Evolutionary conservation across 805 yeast genomes (phyloP).

Genomic region (Wickerhamomyces tratensis): DNA sequence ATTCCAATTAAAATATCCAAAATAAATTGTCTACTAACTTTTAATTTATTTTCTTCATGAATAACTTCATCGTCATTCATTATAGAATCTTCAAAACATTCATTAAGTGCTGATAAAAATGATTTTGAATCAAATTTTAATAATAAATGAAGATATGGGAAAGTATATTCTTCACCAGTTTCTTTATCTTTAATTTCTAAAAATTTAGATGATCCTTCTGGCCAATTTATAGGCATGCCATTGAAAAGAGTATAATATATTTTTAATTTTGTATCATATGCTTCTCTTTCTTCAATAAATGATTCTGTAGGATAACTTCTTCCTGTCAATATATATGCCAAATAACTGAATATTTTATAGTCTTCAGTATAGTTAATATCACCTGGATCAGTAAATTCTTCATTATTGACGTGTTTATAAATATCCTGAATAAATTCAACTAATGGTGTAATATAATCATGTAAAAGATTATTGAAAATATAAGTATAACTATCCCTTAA

Average conservation of each 20-base stretch:
- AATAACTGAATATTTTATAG: constrained; percentile 42
- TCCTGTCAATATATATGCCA: constrained; percentile 65
- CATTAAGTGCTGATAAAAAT: constrained; percentile 62
- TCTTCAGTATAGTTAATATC: constrained; percentile 4
- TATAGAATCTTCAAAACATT: constrained; percentile 72
- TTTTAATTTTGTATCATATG: constrained; percentile 33
- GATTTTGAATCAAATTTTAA: constrained; percentile 47
- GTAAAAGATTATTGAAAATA: constrained; percentile 61
- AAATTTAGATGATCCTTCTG: constrained; percentile 24
- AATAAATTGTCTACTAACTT: constrained; percentile 66
- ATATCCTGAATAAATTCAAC: constrained; percentile 40
- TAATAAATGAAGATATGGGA: constrained; percentile 59
- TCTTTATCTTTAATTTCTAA: constrained; percentile 21
- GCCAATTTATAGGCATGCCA: constrained; percentile 41
- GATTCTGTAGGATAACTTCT: constrained; percentile 71
- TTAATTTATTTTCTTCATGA: constrained; percentile 13
- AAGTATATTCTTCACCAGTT: constrained; percentile 35
- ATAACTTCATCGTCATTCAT: constrained; percentile 50
- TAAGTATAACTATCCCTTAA: constrained; percentile 57
- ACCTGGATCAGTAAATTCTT: too few relatives aligned
- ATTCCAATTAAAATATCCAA: constrained; percentile 62
- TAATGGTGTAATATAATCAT: constrained; percentile 67
- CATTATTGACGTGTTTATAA: constrained; percentile 9
- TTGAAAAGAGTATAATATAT: constrained; percentile 52
- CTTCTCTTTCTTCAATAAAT: constrained; percentile 26